Conservation (phyloP, 345 rosid species). For the Populus alba region DNA sequence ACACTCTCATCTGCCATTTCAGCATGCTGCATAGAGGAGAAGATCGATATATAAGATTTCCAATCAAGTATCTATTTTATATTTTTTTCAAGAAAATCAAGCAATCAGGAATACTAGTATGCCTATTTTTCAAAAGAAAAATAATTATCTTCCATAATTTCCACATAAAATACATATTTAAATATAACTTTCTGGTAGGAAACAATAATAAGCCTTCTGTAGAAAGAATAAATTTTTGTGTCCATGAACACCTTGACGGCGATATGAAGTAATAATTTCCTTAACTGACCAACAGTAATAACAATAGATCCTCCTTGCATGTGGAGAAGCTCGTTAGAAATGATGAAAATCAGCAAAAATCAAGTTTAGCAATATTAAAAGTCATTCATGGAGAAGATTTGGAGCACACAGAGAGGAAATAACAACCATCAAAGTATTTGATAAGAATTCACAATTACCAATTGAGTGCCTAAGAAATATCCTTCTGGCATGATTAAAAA, state of each 20-base stretch:
- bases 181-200: background rate
- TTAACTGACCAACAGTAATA: too few species aligned
- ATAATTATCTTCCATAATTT: background rate
- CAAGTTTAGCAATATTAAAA: background rate
- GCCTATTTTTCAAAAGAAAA: background rate
- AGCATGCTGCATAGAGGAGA: conserved; percentile 66
- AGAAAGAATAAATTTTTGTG: background rate
- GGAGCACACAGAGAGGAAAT: background rate
- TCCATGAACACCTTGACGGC: background rate
- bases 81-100: background rate
- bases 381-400: background rate
- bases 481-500: too few species aligned
- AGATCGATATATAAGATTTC: conserved; percentile 16
- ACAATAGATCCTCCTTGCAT: background rate
- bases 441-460: too few species aligned
- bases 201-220: too few species aligned
- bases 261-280: too few species aligned
- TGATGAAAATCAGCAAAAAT: background rate
- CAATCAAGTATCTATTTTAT: background rate
- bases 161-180: background rate
- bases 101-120: too few species aligned
- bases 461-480: too few species aligned
- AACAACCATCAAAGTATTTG: too few species aligned
- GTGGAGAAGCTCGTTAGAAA: background rate
- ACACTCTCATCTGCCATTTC: conserved; percentile 92